phyloP scores from a whole-genome alignment of 2,329 filamentous ascomycete species.

The Phaeosphaeria sp. region DNA sequence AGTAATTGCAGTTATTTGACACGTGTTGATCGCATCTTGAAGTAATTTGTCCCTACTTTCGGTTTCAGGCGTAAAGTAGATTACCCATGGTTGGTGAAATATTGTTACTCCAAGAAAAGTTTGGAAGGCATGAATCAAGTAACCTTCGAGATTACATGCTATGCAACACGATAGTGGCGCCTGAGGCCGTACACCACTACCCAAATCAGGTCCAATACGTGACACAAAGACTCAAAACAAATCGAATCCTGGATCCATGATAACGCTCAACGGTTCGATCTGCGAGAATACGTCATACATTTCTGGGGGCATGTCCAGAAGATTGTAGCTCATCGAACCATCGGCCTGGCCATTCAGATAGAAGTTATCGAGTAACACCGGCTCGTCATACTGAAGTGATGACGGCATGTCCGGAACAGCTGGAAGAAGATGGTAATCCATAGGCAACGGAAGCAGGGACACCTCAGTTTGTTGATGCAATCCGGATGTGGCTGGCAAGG shows the following conservation, averaged over 20 bases:
- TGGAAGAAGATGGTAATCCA: neutral
- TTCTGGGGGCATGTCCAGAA: constrained; percentile 15
- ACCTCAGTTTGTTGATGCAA: neutral
- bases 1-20: neutral
- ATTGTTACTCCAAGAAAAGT: neutral
- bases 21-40: neutral
- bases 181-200: neutral
- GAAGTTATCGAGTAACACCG: constrained; percentile 2
- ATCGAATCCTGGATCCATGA: constrained; percentile 13
- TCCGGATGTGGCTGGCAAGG: neutral
- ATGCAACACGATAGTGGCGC: neutral
- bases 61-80: neutral
- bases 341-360: constrained; percentile 6
- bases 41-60: neutral
- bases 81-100: neutral
- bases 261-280: constrained; percentile 15
- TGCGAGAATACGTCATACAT: constrained; percentile 15
- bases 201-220: neutral
- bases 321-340: constrained; percentile 9
- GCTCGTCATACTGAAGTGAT: neutral
- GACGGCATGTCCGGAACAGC: neutral
- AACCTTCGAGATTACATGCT: neutral
- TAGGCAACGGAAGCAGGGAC: neutral
- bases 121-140: neutral
- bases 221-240: neutral